Evolutionary conservation across 768 basidiomycete genomes (phyloP), one percentile per base, ranked within the genome.

Genomic region (Suillus tomentosus): DNA sequence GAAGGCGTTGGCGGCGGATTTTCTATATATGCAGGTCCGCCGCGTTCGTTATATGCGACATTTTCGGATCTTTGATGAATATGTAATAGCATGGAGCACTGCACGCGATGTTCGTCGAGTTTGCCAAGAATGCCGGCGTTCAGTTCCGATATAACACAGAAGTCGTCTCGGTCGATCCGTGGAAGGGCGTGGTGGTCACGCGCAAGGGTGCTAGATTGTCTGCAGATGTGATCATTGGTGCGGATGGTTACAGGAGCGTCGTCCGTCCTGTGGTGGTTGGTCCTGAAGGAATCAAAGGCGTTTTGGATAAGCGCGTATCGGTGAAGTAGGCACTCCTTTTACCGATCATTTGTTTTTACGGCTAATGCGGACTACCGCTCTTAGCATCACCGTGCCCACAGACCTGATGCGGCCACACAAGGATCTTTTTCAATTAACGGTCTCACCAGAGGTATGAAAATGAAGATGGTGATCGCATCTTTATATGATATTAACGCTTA

Each of bases 201-300:
- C 74, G 77, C 22, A 77, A 72, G 47, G 86, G 84, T 13, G 78
- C 80, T 58, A 73, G 68, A 5, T 60, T 85, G 11, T 63, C 68
- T 15, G 82, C 81, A 0, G 87, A 89, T 67, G 70, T 88, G 31
- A 72, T 89, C 47, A 77, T 89, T 5, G 87, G 84, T 13, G 88
- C 88, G 3, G 88, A 89, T 71, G 87, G 88, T 10, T 78, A 78
- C n/a, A 70, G 76, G 39, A 87, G 85, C 24, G 47, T 81, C 40
- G 76, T 80, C 10, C 72, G 72, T 10, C 66, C 76, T 7, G 69
- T 84, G 5, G 68, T 80, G 24, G 73, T 73, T 2, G 72, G 73
- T 1, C 13, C 65, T 10, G 63, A 64, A 37, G 64, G 39, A 27
- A 14, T 66, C 39, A 36, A 27, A 15, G 64, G 64, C 4, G 45